A percentile compares a stretch with the other conserved stretches of the same genome.
Conservation (phyloP, 83 land plant genomes). For the Larix sibirica region DNA sequence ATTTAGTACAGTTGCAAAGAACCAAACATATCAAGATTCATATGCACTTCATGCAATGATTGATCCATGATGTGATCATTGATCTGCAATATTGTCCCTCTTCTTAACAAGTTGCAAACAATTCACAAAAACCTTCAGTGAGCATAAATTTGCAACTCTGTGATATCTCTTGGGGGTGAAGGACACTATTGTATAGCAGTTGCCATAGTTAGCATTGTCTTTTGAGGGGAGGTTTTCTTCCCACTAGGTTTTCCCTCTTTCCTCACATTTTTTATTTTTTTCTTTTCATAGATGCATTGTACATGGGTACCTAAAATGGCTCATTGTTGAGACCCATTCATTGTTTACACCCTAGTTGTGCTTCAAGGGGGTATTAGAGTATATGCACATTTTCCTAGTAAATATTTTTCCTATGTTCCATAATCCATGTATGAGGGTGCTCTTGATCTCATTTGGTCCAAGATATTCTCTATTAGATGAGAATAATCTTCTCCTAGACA, state of each 20-base stretch:
- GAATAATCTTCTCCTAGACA: too few species aligned
- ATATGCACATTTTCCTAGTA: too few species aligned
- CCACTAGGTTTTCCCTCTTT: background rate
- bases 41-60: background rate
- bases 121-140: background rate
- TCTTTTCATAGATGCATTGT: background rate
- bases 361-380: too few species aligned
- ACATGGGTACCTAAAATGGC: background rate
- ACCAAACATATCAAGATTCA: background rate
- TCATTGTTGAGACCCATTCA: background rate
- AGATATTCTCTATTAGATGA: too few species aligned
- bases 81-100: background rate
- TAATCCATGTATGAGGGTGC: too few species aligned
- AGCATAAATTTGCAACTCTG: too few species aligned
- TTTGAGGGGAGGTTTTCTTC: background rate
- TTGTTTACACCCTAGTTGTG: too few species aligned
- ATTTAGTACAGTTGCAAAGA: too few species aligned
- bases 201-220: background rate
- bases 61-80: background rate
- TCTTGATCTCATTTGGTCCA: too few species aligned
- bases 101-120: background rate
- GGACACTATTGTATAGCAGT: too few species aligned
- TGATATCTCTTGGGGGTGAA: background rate
- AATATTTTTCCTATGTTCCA: too few species aligned
- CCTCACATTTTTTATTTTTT: background rate